These are phyloP conservation scores for Phellopilus nigrolimitatus DNA, from an alignment of 1,284 basidiomycete genomes.

Conservation along the genomic window DNA sequence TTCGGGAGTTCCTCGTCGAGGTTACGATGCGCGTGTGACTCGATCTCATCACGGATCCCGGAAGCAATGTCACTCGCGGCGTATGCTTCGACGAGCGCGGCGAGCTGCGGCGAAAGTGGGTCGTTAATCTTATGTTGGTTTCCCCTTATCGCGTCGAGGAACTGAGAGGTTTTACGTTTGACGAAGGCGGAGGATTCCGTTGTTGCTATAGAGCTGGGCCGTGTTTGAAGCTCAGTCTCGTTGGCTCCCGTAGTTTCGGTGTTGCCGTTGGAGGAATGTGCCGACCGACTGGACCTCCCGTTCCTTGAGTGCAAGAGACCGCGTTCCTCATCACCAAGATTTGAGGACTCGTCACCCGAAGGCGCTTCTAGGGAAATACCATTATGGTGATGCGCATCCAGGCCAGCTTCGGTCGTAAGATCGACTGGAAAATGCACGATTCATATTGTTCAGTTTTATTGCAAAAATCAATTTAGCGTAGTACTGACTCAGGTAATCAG, in stretches of 20 bases:
- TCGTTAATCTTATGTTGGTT: conserved; percentile 30
- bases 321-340: conserved; percentile 62
- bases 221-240: conserved; percentile 51
- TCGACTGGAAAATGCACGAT: conserved; percentile 51
- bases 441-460: conserved; percentile 10
- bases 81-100: conserved; percentile 72
- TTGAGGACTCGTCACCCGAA: conserved; percentile 33
- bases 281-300: conserved; percentile 32
- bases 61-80: conserved; percentile 62
- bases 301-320: conserved; percentile 25
- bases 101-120: conserved; percentile 61
- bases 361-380: conserved; percentile 36
- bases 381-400: conserved; percentile 39
- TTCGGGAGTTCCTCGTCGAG: conserved; percentile 50
- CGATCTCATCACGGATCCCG: conserved; percentile 61
- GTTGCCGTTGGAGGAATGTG: conserved; percentile 20
- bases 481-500: conserved; percentile 84
- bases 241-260: conserved; percentile 31
- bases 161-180: conserved; percentile 70
- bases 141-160: conserved; percentile 63
- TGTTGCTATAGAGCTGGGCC: conserved; percentile 41
- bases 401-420: conserved; percentile 73
- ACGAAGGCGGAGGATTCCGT: conserved; percentile 52
- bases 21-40: conserved; percentile 29
- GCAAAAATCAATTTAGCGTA: neutral